phyloP scores from a whole-genome alignment of 768 basidiomycete genomes.

The Neoboletus magnificus region DNA sequence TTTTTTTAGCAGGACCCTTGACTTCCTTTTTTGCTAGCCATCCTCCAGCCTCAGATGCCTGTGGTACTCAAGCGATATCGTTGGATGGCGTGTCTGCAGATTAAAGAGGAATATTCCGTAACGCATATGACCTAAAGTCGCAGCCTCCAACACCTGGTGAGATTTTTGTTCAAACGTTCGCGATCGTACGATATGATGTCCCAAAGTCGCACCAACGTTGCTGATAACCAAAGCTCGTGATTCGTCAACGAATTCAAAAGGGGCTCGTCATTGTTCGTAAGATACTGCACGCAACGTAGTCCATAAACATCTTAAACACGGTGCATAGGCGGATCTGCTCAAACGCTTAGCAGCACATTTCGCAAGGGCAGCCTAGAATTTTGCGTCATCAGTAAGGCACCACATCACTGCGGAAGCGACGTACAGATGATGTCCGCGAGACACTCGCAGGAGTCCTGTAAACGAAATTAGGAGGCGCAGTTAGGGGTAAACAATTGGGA shows the following conservation, averaged over 20 bases:
- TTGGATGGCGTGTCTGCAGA: no score
- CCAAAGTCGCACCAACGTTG: no score
- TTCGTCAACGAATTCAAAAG: not conserved
- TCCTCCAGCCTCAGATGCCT: no score
- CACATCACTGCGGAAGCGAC: conserved; percentile 18
- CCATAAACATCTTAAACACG: conserved; percentile 1
- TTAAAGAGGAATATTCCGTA: not conserved
- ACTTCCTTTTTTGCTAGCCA: no score
- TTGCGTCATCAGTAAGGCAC: not conserved
- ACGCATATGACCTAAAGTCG: not conserved
- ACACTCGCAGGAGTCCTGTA: conserved; percentile 68
- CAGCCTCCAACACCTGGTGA: not conserved
- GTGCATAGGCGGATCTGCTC: not conserved
- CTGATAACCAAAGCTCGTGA: not conserved
- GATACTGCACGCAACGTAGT: conserved; percentile 11
- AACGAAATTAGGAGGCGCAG: not conserved
- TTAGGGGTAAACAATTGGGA: not conserved
- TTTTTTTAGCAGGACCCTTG: no score
- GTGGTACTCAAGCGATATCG: no score
- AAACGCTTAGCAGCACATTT: conserved; percentile 60
- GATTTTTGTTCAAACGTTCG: not conserved
- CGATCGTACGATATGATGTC: not conserved
- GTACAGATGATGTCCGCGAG: conserved; percentile 66
- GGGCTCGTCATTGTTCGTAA: not conserved
- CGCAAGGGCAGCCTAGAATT: conserved; percentile 68